phyloP scores from a whole-genome alignment of 148 eudicot species.

The Rhododendron simsii region DNA sequence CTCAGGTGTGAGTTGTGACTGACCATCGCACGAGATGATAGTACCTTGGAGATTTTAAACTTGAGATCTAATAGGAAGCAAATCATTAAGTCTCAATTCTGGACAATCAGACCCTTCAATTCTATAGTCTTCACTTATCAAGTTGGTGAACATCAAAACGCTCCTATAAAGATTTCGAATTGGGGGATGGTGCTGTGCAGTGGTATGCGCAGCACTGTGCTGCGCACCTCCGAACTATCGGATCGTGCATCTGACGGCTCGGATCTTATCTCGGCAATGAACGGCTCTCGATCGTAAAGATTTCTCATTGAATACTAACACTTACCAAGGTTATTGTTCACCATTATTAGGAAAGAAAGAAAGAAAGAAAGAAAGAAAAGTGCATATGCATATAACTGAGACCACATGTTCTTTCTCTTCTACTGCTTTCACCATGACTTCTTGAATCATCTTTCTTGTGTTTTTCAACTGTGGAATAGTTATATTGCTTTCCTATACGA shows the following conservation, averaged over 20 bases:
- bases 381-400: background rate
- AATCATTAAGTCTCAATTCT: background rate
- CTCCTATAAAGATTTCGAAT: background rate
- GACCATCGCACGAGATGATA: background rate
- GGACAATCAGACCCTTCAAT: background rate
- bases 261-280: too few species aligned
- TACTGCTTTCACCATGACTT: background rate
- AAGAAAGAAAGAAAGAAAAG: background rate
- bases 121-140: too few species aligned
- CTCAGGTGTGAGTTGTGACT: too few species aligned
- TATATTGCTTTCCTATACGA: background rate
- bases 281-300: background rate
- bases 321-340: background rate
- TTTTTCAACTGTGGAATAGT: background rate
- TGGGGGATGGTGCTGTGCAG: too few species aligned
- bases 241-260: too few species aligned
- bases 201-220: too few species aligned
- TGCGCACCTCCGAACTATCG: too few species aligned
- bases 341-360: background rate
- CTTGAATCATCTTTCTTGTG: background rate
- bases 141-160: background rate
- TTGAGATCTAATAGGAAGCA: background rate
- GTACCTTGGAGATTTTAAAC: background rate
- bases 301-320: background rate
- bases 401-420: background rate